Evolutionary conservation across 164 flowering plant genomes (phyloP), one percentile per base, ranked within the genome.

Genomic region (Echeveria elegans): DNA sequence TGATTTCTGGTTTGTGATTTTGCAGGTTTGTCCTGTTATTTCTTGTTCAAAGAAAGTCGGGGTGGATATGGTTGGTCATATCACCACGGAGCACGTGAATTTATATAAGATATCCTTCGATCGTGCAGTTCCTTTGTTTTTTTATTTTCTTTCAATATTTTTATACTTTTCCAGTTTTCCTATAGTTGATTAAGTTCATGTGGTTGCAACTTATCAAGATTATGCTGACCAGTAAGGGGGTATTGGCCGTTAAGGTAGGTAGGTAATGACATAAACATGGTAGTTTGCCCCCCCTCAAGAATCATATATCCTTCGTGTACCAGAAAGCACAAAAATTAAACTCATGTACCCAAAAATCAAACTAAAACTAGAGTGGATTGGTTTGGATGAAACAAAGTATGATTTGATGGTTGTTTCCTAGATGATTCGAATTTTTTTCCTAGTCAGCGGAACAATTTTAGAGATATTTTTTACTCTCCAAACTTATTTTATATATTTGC

Each of bases 81-180:
- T 89, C 21, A 88, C 96, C 0, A 72, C 71, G 75, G 90, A 87
- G 66, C 97, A 92, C 63, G 89, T 81, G 32, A 84, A 67, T 69
- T 72, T 86, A 58, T 79, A 88, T 28, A 88, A 83, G 78, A 89
- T 92, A 92, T 92, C 97, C 97, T 92, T 86, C 77, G n/a, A n/a
- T n/a, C n/a, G n/a, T n/a, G n/a, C n/a, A n/a, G n/a, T n/a, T n/a
- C n/a, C n/a, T n/a, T n/a, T n/a, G n/a, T n/a, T n/a, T n/a, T n/a
- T n/a, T n/a, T n/a, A n/a, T n/a, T n/a, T n/a, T n/a, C n/a, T n/a
- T n/a, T n/a, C 53, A 15, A 65, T 58, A 9, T 67, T 4, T 9
- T 32, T 24, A 24, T 24, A 4, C 26, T 28, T 47, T 29, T 59
- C 19, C 2, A n/a, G n/a, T n/a, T n/a, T n/a, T n/a, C n/a, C n/a